Evolutionary conservation across 257 asterid genomes (phyloP).

Genomic region (Nicotiana undulata): DNA sequence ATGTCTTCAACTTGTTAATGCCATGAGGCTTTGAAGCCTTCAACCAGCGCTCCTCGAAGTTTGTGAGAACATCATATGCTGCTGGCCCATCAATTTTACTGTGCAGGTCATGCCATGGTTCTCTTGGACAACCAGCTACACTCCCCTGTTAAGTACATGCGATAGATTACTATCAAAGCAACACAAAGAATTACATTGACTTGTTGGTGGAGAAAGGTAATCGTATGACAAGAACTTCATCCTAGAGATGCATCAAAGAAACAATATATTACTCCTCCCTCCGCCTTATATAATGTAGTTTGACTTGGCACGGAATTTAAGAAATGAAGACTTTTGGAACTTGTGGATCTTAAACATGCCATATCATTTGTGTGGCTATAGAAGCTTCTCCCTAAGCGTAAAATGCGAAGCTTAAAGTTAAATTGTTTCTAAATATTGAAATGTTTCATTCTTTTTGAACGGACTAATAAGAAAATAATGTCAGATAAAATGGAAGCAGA

Average conservation of each 20-base stretch:
- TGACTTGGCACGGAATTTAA: too few species aligned
- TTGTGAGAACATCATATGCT: conserved; percentile 83
- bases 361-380: too few species aligned
- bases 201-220: background rate
- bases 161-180: background rate
- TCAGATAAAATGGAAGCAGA: too few species aligned
- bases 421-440: too few species aligned
- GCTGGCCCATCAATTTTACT: conserved; percentile 96
- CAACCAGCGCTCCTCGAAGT: conserved; percentile 92
- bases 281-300: too few species aligned
- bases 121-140: conserved; percentile 81
- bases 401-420: too few species aligned
- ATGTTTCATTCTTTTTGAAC: too few species aligned
- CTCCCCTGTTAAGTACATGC: conserved; percentile 48
- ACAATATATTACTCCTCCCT: background rate
- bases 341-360: too few species aligned
- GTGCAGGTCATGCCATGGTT: conserved; percentile 99
- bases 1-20: conserved; percentile 63
- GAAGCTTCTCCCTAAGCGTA: too few species aligned
- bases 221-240: background rate
- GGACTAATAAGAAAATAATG: too few species aligned
- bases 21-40: conserved; percentile 92
- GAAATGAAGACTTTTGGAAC: too few species aligned
- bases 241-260: background rate
- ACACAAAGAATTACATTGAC: background rate